A percentile compares a stretch with the other conserved stretches of the same genome.
These are phyloP conservation scores for Basipetospora chlamydospora DNA, from an alignment of 2,329 filamentous ascomycete genomes.

Conservation along the genomic window DNA sequence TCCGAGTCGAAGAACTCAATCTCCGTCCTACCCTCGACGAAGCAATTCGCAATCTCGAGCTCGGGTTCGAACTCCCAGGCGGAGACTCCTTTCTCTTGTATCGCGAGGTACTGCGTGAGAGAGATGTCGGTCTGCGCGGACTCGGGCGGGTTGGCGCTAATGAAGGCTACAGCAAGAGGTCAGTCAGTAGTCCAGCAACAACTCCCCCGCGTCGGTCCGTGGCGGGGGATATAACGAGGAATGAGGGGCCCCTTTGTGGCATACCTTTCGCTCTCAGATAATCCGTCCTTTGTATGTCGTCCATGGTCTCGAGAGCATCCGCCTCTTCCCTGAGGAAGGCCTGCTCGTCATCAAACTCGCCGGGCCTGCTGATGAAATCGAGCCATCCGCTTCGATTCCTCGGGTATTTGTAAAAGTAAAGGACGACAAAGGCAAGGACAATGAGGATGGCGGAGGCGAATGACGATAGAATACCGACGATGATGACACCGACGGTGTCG, in stretches of 20 bases:
- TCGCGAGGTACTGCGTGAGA: conserved; percentile 89
- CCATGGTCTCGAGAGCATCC: conserved; percentile 88
- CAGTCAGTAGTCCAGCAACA: conserved; percentile 12
- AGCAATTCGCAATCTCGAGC: conserved; percentile 95
- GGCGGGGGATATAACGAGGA: no score
- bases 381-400: conserved; percentile 24
- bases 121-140: conserved; percentile 95
- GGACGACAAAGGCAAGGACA: conserved; percentile 37
- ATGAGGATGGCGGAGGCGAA: conserved; percentile 73
- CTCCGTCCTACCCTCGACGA: conserved; percentile 89
- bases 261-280: conserved; percentile 91
- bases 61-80: conserved; percentile 99
- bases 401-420: conserved; percentile 53
- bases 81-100: conserved; percentile 98
- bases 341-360: conserved; percentile 96
- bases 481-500: conserved; percentile 23
- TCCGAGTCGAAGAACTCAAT: conserved; percentile 98
- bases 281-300: conserved; percentile 77
- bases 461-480: conserved; percentile 78
- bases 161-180: conserved; percentile 51
- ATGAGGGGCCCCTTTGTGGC: conserved; percentile 11
- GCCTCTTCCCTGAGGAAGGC: conserved; percentile 87
- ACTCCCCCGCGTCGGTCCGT: not conserved
- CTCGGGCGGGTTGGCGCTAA: conserved; percentile 87
- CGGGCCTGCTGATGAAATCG: conserved; percentile 82